These are phyloP conservation scores for Psidium guajava DNA, from an alignment of 345 rosid genomes.

Conservation along the genomic window DNA sequence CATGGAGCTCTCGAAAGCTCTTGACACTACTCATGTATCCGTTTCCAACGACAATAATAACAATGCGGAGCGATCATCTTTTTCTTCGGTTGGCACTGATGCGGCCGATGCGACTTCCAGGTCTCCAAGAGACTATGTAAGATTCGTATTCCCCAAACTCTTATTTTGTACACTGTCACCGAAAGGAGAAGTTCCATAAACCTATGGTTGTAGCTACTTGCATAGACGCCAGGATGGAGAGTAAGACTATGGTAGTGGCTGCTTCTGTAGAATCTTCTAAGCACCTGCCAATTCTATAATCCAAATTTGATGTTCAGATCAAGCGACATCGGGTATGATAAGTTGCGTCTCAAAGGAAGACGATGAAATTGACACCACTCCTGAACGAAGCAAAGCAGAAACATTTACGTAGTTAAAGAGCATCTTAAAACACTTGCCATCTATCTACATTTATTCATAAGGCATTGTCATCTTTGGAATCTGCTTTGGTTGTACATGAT, in stretches of 20 bases:
- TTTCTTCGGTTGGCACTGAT: slow-evolving; percentile 21
- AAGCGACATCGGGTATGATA: background rate
- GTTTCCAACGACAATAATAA: background rate
- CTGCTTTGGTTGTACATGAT: background rate
- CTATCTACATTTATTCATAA: background rate
- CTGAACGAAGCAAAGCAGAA: background rate
- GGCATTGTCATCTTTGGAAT: background rate
- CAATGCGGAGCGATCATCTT: slow-evolving; percentile 13
- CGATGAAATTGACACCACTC: background rate
- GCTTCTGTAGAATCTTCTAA: background rate
- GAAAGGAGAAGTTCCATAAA: background rate
- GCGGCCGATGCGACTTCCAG: slow-evolving; percentile 25
- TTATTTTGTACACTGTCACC: background rate
- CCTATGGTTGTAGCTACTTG: background rate
- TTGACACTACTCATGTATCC: slow-evolving; percentile 19
- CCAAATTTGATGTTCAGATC: background rate
- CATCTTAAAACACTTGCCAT: background rate
- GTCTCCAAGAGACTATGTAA: slow-evolving; percentile 31
- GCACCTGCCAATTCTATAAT: background rate
- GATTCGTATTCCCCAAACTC: background rate
- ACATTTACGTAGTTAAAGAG: background rate
- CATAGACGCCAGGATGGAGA: background rate
- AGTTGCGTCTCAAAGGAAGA: background rate
- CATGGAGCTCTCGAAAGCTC: slow-evolving; percentile 76
- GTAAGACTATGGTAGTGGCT: background rate